phyloP scores from a whole-genome alignment of 768 basidiomycete species.

The Gymnopilus junonius region DNA sequence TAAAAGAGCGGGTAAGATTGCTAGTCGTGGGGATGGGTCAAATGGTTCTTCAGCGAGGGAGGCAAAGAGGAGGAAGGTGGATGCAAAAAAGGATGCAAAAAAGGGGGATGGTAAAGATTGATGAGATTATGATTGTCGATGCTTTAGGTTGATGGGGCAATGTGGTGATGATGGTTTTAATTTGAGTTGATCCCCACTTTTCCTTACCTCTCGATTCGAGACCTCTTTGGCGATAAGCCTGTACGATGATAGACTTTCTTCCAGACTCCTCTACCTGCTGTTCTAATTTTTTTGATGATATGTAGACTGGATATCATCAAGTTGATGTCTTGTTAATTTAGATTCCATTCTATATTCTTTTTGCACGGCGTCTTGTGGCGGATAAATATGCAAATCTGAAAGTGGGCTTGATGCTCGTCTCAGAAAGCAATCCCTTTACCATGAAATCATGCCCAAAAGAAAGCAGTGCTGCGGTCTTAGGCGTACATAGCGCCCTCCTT shows the following conservation, averaged over 20 bases:
- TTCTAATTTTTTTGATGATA: neutral
- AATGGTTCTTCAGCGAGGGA: slow-evolving; percentile 4
- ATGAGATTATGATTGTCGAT: neutral
- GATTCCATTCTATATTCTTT: slow-evolving; percentile 18
- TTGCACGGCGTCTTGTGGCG: neutral
- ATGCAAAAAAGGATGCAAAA: neutral
- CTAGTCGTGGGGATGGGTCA: slow-evolving; percentile 7
- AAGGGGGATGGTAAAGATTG: neutral
- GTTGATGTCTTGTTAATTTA: neutral
- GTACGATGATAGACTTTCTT: neutral
- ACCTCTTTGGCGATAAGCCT: neutral
- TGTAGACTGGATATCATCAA: neutral
- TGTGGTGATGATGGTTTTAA: neutral
- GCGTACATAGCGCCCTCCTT: slow-evolving; percentile 7
- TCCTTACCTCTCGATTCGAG: neutral
- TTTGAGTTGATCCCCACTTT: neutral
- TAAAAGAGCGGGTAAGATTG: slow-evolving; percentile 54
- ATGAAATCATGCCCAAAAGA: neutral
- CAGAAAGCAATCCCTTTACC: neutral
- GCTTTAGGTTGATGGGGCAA: neutral
- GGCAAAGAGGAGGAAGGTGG: slow-evolving; percentile 14
- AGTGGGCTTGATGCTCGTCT: neutral
- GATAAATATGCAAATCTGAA: neutral
- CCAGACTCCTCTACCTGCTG: neutral
- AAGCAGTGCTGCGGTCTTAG: neutral